Base-by-base conservation (phyloP, 305 asterid species). In the Lippia alba region DNA sequence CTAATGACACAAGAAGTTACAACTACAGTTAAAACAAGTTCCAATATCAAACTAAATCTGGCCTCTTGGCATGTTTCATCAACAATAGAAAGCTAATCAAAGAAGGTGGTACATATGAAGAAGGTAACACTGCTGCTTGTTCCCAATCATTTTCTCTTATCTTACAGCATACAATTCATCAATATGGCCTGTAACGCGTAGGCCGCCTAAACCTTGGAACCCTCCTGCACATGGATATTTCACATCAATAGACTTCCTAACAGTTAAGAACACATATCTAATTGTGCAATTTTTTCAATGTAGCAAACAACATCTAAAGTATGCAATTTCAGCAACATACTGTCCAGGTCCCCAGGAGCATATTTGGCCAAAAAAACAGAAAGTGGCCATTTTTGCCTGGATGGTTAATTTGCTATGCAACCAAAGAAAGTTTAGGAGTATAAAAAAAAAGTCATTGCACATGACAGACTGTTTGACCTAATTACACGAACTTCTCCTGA, bases 121-220 rank as follows among this genome's bases (percentile, higher is more conserved):
- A 63, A 15, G 71, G 81, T 30, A 54, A 50, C 30, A 24, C 3
- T 24, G 69, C 61, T 53, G 74, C 61, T 57, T 54, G 74, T 61
- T 64, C 69, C 62, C 70, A 19, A 50, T 74, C 49, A 39, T 61
- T 50, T 67, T 77, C 74, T 63, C 72, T 9, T 67, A 60, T 65
- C 57, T 41, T 74, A 61, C 75, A 72, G 78, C 81, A 82, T 68
- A 64, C 3, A 62, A 45, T 56, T 76, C 80, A 61, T 85, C 82
- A 89, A 66, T 91, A 91, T 33, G 97, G 97, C 63, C 89, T 81
- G 90, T 89, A 89, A 70, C 95, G 91, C 81, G 71, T 79, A 12
- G 95, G 87, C 60, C 90, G 95, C 81, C 96, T 87, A 62, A 66
- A 83, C 82, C 96, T 85, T 3, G 93, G 91, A 72, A 78, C 75